Evolutionary conservation across 116 monocot species (phyloP), one percentile per base, ranked within the genome.

Genomic region (Thalassia testudinum): DNA sequence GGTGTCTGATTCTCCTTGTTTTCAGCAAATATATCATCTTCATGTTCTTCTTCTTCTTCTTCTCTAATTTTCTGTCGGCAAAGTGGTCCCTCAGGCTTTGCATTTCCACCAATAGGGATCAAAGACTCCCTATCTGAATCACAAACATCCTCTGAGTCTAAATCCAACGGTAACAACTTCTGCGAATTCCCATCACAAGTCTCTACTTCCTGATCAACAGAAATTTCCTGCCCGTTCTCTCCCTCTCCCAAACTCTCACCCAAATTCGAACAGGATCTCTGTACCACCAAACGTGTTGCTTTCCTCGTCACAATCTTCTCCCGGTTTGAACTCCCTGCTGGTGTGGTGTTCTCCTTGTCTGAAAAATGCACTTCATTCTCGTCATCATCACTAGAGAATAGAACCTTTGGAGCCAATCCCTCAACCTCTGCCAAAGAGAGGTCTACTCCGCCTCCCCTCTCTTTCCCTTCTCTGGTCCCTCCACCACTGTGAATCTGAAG

Each of bases 401-500:
- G 45, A 42, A 43, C 54, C 47, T 58, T 64, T 43, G 58, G 43
- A n/a, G 62, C 42, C 17, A 42, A 47, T 26, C 59, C 67, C 45
- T 67, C 72, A 18, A 27, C 24, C 5, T 47, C 20, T 21, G n/a
- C 12, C 3, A 16, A 44, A 44, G 18, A 14, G 15, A 44, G 3
- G 15, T 44, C 44, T 19, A 13, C 26, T 18, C 26, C 18, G 8
- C 26, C 26, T n/a, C 7, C 44, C 27, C 7, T 43, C 1, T 15
- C 15, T 27, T 8, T 45, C 20, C 24, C 21, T 20, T 48, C 49
- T 20, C 11, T 21, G 11, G 1, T 66, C 26, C 57, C 72, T 42
- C 50, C 62, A 8, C 72, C 73, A 1, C 63, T 61, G 26, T 61
- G 73, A 59, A 87, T 64, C 4, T 52, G 56, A 30, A 93, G 83